Conservation (phyloP, 257 asterid genomes). For the Nicotiana paniculata region DNA sequence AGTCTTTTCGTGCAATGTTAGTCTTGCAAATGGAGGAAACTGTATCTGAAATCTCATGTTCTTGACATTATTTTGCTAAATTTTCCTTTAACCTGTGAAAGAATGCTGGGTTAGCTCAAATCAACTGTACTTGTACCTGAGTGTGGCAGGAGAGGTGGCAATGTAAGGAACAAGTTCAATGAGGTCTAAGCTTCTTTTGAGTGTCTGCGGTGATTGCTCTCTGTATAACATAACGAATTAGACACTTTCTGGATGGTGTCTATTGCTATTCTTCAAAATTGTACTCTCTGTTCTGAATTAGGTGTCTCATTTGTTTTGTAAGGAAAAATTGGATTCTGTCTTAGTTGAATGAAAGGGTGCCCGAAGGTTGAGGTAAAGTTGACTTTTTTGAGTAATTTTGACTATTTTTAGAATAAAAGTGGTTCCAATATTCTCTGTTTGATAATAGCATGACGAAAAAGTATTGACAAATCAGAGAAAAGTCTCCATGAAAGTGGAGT, state of each 20-base stretch:
- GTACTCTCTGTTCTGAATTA: not conserved
- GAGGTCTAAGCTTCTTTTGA: not conserved
- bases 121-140: not conserved
- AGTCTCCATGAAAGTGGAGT: not conserved
- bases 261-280: not conserved
- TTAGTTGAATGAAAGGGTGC: not conserved
- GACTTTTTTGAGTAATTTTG: not conserved
- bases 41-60: not conserved
- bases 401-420: not conserved
- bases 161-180: not conserved
- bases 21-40: not conserved
- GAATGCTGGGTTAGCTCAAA: not conserved
- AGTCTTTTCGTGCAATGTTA: not conserved
- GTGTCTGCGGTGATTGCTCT: not conserved
- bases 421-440: not conserved
- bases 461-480: not conserved
- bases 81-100: not conserved
- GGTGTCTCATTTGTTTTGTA: not conserved
- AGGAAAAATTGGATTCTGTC: not conserved
- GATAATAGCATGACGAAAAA: not conserved
- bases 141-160: not conserved
- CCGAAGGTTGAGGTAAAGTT: not conserved
- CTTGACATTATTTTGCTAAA: not conserved
- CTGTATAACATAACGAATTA: not conserved
- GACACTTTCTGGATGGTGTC: not conserved